Evolutionary conservation across 176 grass and related monocot species (phyloP).

Genomic region (Tuctoria greenei): DNA sequence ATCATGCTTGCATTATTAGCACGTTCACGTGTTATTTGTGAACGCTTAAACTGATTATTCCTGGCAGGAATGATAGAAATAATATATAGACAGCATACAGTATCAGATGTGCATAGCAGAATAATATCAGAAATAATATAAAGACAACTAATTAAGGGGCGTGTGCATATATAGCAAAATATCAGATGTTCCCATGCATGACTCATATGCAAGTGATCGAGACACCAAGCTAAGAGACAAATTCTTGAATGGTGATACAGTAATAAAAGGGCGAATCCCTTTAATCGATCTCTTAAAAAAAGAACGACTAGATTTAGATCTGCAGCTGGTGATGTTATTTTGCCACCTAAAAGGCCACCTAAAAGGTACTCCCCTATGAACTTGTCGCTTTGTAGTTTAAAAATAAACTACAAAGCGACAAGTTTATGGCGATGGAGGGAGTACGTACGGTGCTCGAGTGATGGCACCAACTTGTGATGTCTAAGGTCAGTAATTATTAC

Average conservation of each 20-base stretch:
- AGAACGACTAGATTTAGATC: neutral
- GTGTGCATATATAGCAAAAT: neutral
- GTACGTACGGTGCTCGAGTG: neutral
- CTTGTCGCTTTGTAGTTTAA: too few relatives aligned
- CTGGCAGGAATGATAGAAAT: neutral
- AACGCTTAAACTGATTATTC: neutral
- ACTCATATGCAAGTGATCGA: neutral
- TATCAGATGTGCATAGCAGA: too few relatives aligned
- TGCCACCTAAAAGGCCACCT: constrained; percentile 1
- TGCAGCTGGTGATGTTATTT: neutral
- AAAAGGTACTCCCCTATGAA: too few relatives aligned
- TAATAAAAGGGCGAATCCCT: neutral
- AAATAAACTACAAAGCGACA: too few relatives aligned
- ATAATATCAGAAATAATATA: neutral
- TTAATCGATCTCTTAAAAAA: too few relatives aligned
- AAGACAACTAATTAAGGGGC: neutral
- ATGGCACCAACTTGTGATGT: neutral
- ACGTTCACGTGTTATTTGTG: constrained; percentile 2
- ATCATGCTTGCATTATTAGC: neutral
- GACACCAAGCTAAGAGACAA: neutral
- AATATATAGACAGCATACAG: neutral
- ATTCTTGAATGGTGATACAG: neutral
- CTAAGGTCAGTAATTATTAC: constrained; percentile 2
- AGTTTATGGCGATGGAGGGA: too few relatives aligned
- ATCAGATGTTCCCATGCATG: neutral